Base-by-base conservation (phyloP, 306 rosid genomes). In the Pueraria montana region DNA sequence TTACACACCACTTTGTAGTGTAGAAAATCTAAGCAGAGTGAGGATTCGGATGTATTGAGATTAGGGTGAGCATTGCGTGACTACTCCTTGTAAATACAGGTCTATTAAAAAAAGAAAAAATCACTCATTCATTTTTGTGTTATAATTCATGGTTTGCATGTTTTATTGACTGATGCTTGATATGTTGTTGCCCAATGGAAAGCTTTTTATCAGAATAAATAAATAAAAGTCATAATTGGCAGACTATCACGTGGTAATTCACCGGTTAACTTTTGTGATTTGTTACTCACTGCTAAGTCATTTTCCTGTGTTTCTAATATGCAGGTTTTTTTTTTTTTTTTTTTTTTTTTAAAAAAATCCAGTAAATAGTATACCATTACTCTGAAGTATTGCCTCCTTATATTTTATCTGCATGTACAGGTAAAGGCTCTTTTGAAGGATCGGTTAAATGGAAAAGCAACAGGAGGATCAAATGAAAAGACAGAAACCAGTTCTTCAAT, bases 371-470 rank as follows among this genome's bases (percentile, higher is more conserved):
- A 6, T 82, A 42, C 50, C 58, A 5, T 68, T 74, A 30, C 67
- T 14, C 27, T 36, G 11, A 63, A 43, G 4, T 38, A 58, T 38
- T 46, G 10, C 69, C 8, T 76, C 56, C 81, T 72, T 34, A 0
- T 6, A 4, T 72, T 80, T 53, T 59, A 16, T 80, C 63, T 85
- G 65, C 76, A 27, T 85, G 62, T 67, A 45, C 91, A 96, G 99
- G 87, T 96, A 78, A 96, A 92, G 88, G 78, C 82, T 17, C 95
- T 96, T 80, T 84, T 96, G 87, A 94, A 92, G 85, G 99, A 94
- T 23, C 95, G 99, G 4, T 85, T 96, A 80, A 87, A 32, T 85
- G 99, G 99, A 76, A 96, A 96, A 86, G 75, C 97, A 78, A 75
- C 97, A 0, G 93, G 91, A 27, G 97, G 94, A 34, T 90, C 99